Evolutionary conservation across 192 early-diverging fungal genomes (phyloP), one percentile per base, ranked within the genome.

Genomic region (Pilaira anomala): DNA sequence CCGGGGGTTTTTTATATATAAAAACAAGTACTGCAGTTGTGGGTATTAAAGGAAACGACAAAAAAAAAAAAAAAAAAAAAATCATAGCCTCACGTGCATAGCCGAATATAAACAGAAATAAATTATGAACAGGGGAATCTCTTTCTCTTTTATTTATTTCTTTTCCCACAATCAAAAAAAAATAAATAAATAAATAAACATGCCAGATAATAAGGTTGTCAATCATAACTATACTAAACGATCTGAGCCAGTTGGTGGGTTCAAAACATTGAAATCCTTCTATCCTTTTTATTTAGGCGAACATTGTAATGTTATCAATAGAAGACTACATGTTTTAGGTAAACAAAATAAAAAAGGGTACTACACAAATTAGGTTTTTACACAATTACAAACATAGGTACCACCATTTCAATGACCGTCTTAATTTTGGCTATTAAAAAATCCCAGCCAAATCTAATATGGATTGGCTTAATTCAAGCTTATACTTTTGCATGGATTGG

Each of bases 241-340:
- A 12, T 59, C 76, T 1, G 68, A 74, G 19, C 71, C 76, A 7
- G 59, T 57, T 3, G 73, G 71, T 3, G 71, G 75, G 0, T 85
- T 85, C 66, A 59, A 70, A 16, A 66, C 82, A n/a, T 80, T 85
- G 51, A 64, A 73, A 36, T 77, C 72, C 3, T 90, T 90, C 52
- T 90, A 88, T 56, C 85, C 86, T 30, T 90, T 84, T 57, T 90
- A 90, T 50, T 71, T 90, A 11, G 80, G 80, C 7, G 81, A 85
- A 67, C 81, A 84, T 68, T 76, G 71, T 50, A 78, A 85, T 68
- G 8, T 42, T 6, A 81, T 60, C 40, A 76, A 75, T 69, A 71
- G 82, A 8, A 71, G 86, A 13, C 73, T 86, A 7, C 85, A 85
- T 57, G 45, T 87, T 16, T 48, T 80, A 45, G 80, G 84, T 74